Base-by-base conservation (phyloP, 257 asterid species). In the Gentiana macrophylla region DNA sequence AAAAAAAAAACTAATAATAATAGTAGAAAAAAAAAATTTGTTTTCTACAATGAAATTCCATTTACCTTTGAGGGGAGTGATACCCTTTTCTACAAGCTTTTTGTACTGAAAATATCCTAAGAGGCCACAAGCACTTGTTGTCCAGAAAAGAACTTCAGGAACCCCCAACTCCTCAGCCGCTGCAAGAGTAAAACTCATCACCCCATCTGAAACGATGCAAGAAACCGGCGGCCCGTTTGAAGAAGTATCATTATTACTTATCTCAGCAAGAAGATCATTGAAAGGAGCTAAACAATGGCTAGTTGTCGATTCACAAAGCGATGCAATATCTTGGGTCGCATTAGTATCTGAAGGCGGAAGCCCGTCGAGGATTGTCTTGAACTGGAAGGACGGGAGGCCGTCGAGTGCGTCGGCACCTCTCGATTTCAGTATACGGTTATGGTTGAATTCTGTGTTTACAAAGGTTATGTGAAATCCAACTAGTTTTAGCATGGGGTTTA, bases 391-490 rank as follows among this genome's bases (percentile, higher is more conserved):
- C 12, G 77, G 66, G 47, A 60, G 50, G 37, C 70, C 70, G 50
- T 63, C 52, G 10, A 72, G 70, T 12, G 67, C 24, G 24, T 63
- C 32, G 2, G 55, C 58, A 37, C 77, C 77, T 24, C 77, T 62
- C 5, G 74, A 67, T 49, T 52, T 63, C 3, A 63, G 67, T 37
- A 72, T 48, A 6, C 74, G 70, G 49, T 41, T 58, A 50, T 66
- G 77, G 55, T 66, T 66, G 45, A 66, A 71, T 32, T 71, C 69
- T 0, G 72, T 55, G 67, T 56, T 67, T 0, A 67, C 72, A 32
- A 67, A 67, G 32, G 72, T 67, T 10, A 71, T 66, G 34, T 71
- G 77, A 44, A 72, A 67, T 1, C 74, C 74, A 4, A 73, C 77
- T 24, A 72, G 50, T 1, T 60, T 63, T 1, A 72, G 70, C 74